Percentiles rank a stretch among this genome's conserved stretches.
These are phyloP conservation scores for Nitzschia sp. DNA, from an alignment of 108 stramenopile genomes.

Conservation along the genomic window DNA sequence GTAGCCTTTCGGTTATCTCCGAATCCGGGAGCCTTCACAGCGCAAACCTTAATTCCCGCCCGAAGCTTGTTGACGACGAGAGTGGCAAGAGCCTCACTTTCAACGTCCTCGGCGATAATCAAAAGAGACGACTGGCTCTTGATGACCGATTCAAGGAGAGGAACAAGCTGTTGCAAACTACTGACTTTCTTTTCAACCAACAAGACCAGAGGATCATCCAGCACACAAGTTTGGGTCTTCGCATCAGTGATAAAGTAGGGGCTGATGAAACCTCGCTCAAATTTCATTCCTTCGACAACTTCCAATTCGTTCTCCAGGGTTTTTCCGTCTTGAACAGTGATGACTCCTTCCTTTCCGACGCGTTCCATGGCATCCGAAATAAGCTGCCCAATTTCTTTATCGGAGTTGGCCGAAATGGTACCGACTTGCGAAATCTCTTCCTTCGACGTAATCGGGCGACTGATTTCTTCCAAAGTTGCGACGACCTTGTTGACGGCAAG, in stretches of 20 bases:
- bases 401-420: conserved; percentile 99
- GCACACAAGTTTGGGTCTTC: conserved; percentile 95
- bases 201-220: conserved; percentile 96
- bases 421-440: conserved; percentile 98
- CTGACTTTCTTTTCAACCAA: conserved; percentile 99
- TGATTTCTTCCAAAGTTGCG: conserved; percentile 84
- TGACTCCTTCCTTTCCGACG: conserved; percentile 99
- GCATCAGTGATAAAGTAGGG: conserved; percentile 99
- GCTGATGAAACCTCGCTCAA: conserved; percentile 99
- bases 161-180: conserved; percentile 94
- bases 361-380: conserved; percentile 99
- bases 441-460: conserved; percentile 92
- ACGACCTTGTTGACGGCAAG: conserved; percentile 92
- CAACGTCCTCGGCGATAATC: conserved; percentile 99
- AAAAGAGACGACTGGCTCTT: conserved; percentile 92
- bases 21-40: conserved; percentile 99
- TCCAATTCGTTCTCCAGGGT: conserved; percentile 99
- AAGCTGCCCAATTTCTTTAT: conserved; percentile 91
- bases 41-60: conserved; percentile 99
- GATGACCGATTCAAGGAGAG: conserved; percentile 93
- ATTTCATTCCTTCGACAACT: conserved; percentile 99
- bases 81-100: conserved; percentile 97
- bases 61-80: conserved; percentile 99
- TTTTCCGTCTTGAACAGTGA: conserved; percentile 99
- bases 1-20: conserved; percentile 99